These are phyloP conservation scores for Kodamaea sp. DNA, from an alignment of 1,139 yeast genomes.

Conservation along the genomic window DNA sequence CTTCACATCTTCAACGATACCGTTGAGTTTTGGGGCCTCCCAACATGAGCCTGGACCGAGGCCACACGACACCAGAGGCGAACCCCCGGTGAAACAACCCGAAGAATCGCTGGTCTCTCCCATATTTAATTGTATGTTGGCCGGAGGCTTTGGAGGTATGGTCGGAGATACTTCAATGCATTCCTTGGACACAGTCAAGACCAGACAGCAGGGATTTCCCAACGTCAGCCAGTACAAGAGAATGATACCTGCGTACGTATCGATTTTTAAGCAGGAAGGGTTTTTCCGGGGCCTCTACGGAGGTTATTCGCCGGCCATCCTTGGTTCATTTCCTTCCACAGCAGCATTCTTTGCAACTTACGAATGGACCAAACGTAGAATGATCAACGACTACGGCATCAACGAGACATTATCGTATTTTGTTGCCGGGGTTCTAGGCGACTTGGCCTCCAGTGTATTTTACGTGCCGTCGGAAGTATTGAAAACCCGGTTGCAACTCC, in stretches of 20 bases:
- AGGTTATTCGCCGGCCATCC: constrained; percentile 87
- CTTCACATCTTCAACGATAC: constrained; percentile 46
- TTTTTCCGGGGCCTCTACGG: constrained; percentile 81
- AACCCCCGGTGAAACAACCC: constrained; percentile 1
- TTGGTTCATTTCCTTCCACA: constrained; percentile 92
- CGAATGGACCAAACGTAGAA: constrained; percentile 71
- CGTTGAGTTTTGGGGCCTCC: constrained; percentile 35
- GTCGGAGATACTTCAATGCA: constrained; percentile 94
- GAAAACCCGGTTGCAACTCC: constrained; percentile 88
- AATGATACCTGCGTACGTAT: constrained; percentile 67
- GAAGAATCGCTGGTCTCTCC: constrained; percentile 32
- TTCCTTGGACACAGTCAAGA: constrained; percentile 92
- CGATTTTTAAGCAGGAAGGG: constrained; percentile 83
- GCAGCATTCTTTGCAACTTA: constrained; percentile 91
- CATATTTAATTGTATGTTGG: constrained; percentile 66
- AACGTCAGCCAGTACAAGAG: constrained; percentile 63
- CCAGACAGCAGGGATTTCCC: constrained; percentile 93
- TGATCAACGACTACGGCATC: constrained; percentile 63
- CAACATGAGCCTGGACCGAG: constrained; percentile 10
- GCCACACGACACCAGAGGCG: constrained; percentile 16
- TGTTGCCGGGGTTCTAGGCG: constrained; percentile 88
- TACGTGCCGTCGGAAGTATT: constrained; percentile 98
- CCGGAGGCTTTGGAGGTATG: constrained; percentile 95
- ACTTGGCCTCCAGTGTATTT: constrained; percentile 83
- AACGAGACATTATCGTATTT: constrained; percentile 83